Evolutionary conservation across 2,329 filamentous ascomycete species (phyloP), one percentile per base, ranked within the genome.

Genomic region (Raffaelea deltoideospora): DNA sequence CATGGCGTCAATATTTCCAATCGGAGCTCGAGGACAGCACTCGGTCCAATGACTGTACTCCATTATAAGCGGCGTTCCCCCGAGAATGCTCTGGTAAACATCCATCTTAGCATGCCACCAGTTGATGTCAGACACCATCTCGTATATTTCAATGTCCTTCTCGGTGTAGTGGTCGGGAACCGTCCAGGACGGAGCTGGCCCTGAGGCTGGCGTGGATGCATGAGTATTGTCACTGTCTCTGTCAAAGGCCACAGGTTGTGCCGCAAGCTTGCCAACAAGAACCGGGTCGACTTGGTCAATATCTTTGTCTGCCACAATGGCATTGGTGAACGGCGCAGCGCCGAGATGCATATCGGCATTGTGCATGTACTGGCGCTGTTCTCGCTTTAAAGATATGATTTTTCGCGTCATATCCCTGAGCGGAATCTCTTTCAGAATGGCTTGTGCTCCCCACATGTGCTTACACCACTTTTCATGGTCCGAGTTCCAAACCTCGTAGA

Each of bases 101-200:
- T 96, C 90, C 64, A 95, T 90, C 56, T 94, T 93, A 48, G 73
- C 79, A 53, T 87, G 95, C 82, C 86, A 95, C 87, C 88, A 98
- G 52, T 81, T 92, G 5, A 96, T 59, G 56, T 96, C 90, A 44
- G 81, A 75, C 28, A 90, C 65, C 14, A 81, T 78, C 49, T 90
- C 81, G 49, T 82, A 93, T 29, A 72, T 76, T 43, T 84, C 77
- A 33, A 93, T 67, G 42, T 96, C 87, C 42, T 61, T 65, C 26
- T 68, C 60, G 1, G 68, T 50, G 17, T 47, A 49, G n/a, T 49
- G 45, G 18, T 48, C 43, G 28, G 52, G 50, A 3, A 45, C 38
- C 1, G 39, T 40, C 39, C 40, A 46, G 5, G 37, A 10, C 20
- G 27, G 24, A 3, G n/a, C 6, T 1, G 33, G 22, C 15, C 21